Evolutionary conservation across 2,329 filamentous ascomycete genomes (phyloP).

Genomic region (Ophiocordyceps camponoti-saundersi): DNA sequence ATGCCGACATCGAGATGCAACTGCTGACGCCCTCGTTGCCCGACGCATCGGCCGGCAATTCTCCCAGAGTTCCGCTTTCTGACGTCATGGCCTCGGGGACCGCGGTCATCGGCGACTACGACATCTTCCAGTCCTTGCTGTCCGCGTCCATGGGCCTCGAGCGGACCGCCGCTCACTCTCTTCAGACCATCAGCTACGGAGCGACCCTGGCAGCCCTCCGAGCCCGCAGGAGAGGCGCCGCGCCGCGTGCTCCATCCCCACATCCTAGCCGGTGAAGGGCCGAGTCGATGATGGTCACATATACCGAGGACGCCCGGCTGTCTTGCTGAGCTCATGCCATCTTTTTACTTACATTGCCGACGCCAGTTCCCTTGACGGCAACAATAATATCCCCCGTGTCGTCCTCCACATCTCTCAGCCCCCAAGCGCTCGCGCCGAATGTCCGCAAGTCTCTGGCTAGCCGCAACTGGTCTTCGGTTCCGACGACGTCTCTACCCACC

Average conservation of each 20-base stretch:
- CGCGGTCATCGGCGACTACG: conserved; percentile 34
- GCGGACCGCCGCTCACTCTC: conserved; percentile 29
- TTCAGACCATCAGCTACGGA: conserved; percentile 37
- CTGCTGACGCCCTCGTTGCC: conserved; percentile 11
- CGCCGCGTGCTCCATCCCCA: conserved; percentile 7
- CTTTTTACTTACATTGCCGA: conserved; percentile 91
- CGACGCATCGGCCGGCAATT: conserved; percentile 10
- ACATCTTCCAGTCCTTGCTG: conserved; percentile 31
- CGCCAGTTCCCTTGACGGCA: conserved; percentile 80
- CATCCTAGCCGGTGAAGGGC: neutral
- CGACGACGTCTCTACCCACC: conserved; percentile 66
- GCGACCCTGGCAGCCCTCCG: conserved; percentile 34
- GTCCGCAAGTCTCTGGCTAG: conserved; percentile 69
- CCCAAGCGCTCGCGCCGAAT: conserved; percentile 89
- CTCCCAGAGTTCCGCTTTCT: conserved; percentile 20
- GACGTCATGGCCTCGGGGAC: conserved; percentile 38
- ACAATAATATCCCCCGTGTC: conserved; percentile 62
- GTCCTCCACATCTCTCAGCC: conserved; percentile 56
- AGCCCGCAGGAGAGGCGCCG: conserved; percentile 21
- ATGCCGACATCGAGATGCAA: conserved; percentile 28
- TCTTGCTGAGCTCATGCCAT: conserved; percentile 33
- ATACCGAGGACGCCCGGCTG: neutral
- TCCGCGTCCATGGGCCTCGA: conserved; percentile 28
- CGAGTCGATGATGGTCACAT: conserved; percentile 5
- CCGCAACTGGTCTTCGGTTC: conserved; percentile 61